Percentiles rank a stretch among this genome's conserved stretches.
These are phyloP conservation scores for Trichocladium uniseriatum DNA, from an alignment of 495 filamentous ascomycete genomes.

Conservation along the genomic window DNA sequence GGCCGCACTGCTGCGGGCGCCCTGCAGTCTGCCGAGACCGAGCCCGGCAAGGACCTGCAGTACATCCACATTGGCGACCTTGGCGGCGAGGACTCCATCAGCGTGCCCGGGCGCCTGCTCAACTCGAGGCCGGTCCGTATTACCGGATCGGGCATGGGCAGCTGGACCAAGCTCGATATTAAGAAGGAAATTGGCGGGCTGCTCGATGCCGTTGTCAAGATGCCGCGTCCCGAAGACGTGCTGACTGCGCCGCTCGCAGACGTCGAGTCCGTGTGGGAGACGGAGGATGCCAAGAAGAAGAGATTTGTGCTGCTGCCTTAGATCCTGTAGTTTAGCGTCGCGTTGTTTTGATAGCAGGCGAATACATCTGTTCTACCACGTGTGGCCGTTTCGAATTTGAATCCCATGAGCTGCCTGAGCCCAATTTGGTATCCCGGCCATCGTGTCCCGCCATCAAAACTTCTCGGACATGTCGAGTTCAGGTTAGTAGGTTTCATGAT, in stretches of 20 bases:
- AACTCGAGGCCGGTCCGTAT: conserved; percentile 7
- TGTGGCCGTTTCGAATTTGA: too few relatives aligned
- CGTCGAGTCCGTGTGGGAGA: conserved; percentile 1
- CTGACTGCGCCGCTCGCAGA: background rate
- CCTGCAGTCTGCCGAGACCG: background rate
- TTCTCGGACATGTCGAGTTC: too few relatives aligned
- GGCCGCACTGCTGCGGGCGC: background rate
- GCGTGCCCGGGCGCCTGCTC: conserved; percentile 4
- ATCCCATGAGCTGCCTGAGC: too few relatives aligned
- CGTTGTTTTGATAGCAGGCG: too few relatives aligned
- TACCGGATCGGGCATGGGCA: conserved; percentile 6
- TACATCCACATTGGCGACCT: conserved; percentile 10
- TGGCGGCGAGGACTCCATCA: conserved; percentile 5
- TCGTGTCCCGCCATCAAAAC: too few relatives aligned
- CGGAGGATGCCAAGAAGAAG: conserved; percentile 1
- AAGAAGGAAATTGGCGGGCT: conserved; percentile 5
- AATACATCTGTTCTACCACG: too few relatives aligned
- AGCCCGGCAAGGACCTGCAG: conserved; percentile 6
- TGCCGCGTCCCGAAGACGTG: background rate
- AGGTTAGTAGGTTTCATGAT: too few relatives aligned
- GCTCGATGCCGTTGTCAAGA: background rate
- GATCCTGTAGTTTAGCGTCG: too few relatives aligned
- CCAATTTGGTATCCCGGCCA: too few relatives aligned
- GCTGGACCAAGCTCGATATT: conserved; percentile 2
- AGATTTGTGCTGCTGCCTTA: background rate